phyloP scores from a whole-genome alignment of 306 rosid species.

The Boehmeria nivea region DNA sequence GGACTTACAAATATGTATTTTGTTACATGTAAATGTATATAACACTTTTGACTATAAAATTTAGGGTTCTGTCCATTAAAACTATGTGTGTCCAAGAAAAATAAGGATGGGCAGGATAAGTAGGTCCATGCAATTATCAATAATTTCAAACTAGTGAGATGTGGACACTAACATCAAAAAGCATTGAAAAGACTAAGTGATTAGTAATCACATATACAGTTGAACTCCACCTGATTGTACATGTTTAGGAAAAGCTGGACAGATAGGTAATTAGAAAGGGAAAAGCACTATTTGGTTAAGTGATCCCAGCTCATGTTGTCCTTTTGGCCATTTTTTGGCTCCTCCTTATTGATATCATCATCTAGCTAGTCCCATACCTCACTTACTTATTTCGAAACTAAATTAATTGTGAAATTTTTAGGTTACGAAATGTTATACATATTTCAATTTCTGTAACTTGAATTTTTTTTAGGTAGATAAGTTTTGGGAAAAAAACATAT shows the following conservation, averaged over 20 bases:
- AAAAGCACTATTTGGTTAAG: neutral
- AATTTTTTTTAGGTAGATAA: no score
- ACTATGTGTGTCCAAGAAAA: no score
- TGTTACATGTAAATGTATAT: no score
- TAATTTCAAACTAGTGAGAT: neutral
- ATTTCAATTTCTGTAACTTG: no score
- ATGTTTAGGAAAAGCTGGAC: conserved; percentile 1
- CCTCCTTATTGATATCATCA: neutral
- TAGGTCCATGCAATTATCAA: neutral
- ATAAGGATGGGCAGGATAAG: no score
- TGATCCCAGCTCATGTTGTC: neutral
- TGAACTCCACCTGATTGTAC: neutral
- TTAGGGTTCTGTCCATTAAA: no score
- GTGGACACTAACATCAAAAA: neutral
- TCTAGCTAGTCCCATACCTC: neutral
- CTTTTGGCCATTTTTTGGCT: neutral
- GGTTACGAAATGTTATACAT: no score
- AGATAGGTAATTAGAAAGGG: neutral
- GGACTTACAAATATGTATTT: no score
- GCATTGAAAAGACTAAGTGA: conserved; percentile 15
- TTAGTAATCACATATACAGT: conserved; percentile 2
- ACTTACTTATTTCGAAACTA: no score
- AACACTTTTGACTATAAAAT: no score
- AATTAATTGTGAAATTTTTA: no score
- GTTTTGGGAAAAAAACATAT: no score